A percentile compares a stretch with the other conserved stretches of the same genome.
Evolutionary conservation across 768 basidiomycete species (phyloP).

Genomic region (Lactifluus volemus): DNA sequence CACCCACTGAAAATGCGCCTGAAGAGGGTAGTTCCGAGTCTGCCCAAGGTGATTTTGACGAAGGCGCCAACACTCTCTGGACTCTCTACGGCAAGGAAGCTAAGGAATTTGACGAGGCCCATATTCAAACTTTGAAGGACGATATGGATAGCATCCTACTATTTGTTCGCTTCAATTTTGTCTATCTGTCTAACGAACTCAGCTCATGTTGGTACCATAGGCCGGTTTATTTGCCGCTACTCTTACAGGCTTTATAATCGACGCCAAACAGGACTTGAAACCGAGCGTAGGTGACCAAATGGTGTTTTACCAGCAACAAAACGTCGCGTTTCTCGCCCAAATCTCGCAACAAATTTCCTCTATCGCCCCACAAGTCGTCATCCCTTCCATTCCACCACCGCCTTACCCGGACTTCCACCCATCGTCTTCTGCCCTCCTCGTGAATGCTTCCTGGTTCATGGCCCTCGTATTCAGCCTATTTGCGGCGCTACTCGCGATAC

Average conservation of each 20-base stretch:
- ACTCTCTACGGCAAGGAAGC: neutral
- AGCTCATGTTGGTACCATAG: neutral
- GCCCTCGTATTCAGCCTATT: conserved; percentile 30
- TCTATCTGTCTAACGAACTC: neutral
- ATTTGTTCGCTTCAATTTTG: neutral
- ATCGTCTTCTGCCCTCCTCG: conserved; percentile 28
- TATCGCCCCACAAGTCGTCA: neutral
- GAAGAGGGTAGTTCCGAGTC: too few relatives aligned
- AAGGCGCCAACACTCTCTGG: neutral
- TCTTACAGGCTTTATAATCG: neutral
- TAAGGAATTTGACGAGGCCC: neutral
- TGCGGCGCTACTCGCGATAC: conserved; percentile 34
- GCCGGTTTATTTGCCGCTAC: neutral
- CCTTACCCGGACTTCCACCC: conserved; percentile 10
- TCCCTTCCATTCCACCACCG: neutral
- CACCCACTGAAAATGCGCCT: too few relatives aligned
- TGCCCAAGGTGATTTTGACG: neutral
- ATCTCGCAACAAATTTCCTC: conserved; percentile 3
- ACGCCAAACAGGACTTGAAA: neutral
- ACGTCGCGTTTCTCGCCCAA: neutral
- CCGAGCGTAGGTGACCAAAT: neutral
- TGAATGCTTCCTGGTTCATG: conserved; percentile 36
- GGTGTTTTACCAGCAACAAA: neutral
- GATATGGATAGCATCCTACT: neutral
- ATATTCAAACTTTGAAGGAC: neutral